Evolutionary conservation across 306 rosid species (phyloP).

Genomic region (Styphnolobium japonicum): DNA sequence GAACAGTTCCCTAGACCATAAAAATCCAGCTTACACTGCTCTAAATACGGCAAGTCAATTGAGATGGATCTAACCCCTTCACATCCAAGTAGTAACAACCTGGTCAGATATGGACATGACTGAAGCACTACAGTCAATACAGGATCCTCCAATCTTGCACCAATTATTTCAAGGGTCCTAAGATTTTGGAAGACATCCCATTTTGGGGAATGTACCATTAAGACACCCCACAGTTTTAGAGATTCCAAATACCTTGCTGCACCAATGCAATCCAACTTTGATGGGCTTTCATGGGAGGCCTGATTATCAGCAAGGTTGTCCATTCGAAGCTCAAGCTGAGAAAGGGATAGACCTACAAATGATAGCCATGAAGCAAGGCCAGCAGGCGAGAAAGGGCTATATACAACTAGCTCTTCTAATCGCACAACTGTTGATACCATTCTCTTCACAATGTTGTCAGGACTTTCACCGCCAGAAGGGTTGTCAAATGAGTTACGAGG

Average conservation of each 20-base stretch:
- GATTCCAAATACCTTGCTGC: slow-evolving; percentile 68
- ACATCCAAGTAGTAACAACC: slow-evolving; percentile 78
- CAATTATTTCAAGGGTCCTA: slow-evolving; percentile 78
- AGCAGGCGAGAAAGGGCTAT: slow-evolving; percentile 67
- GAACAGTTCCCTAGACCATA: slow-evolving; percentile 78
- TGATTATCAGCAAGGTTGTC: slow-evolving; percentile 62
- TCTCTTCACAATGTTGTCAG: slow-evolving; percentile 62
- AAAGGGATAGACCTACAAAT: slow-evolving; percentile 51
- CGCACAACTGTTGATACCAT: slow-evolving; percentile 59
- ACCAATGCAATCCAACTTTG: slow-evolving; percentile 68
- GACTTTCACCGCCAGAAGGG: slow-evolving; percentile 32
- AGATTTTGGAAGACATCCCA: slow-evolving; percentile 76
- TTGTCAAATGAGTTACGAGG: slow-evolving; percentile 80
- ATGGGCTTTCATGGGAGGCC: slow-evolving; percentile 46
- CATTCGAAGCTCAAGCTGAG: slow-evolving; percentile 81
- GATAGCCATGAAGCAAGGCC: slow-evolving; percentile 90
- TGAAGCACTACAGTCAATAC: slow-evolving; percentile 51
- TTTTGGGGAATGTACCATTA: slow-evolving; percentile 61
- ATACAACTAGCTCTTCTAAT: slow-evolving; percentile 77
- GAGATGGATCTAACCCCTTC: slow-evolving; percentile 72
- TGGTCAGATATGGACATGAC: slow-evolving; percentile 64
- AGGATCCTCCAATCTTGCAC: slow-evolving; percentile 72
- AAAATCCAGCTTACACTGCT: slow-evolving; percentile 85
- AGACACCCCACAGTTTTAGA: slow-evolving; percentile 89
- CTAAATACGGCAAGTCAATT: slow-evolving; percentile 60